Percentiles rank a stretch among this genome's conserved stretches.
These are phyloP conservation scores for Penicillium fimorum DNA, from an alignment of 495 filamentous ascomycete species.

Conservation along the genomic window DNA sequence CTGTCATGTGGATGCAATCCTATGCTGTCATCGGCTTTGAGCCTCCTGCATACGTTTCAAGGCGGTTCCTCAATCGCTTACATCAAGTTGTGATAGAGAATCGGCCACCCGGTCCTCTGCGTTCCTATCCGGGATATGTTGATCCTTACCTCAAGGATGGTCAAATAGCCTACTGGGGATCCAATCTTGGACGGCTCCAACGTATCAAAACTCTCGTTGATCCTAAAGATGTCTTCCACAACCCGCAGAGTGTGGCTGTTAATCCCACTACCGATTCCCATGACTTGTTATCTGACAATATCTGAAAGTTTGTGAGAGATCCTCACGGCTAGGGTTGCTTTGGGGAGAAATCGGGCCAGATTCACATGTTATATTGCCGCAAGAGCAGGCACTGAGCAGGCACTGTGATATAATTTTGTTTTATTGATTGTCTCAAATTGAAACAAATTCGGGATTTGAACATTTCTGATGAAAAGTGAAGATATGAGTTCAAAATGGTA, in stretches of 20 bases:
- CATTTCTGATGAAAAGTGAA: too few species aligned
- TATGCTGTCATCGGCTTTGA: constrained; percentile 44
- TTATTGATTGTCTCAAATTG: not conserved
- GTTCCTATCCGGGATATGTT: constrained; percentile 69
- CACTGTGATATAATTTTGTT: too few species aligned
- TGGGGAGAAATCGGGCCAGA: not conserved
- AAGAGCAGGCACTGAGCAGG: not conserved
- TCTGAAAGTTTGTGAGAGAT: not conserved
- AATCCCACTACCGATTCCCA: not conserved
- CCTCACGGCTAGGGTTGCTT: not conserved
- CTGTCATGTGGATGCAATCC: constrained; percentile 46
- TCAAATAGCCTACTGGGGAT: constrained; percentile 54
- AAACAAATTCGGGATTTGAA: not conserved
- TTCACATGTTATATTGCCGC: not conserved
- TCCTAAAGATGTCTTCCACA: constrained; percentile 60
- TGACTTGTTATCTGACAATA: not conserved
- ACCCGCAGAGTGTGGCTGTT: constrained; percentile 53
- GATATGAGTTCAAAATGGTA: too few species aligned
- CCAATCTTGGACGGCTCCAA: constrained; percentile 50
- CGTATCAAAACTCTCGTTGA: constrained; percentile 55
- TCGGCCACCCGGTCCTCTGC: constrained; percentile 27
- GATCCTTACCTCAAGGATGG: constrained; percentile 55
- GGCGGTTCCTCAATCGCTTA: constrained; percentile 44
- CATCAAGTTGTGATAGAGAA: constrained; percentile 34
- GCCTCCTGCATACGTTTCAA: constrained; percentile 23